Base-by-base conservation (phyloP, 176 grass and related monocot species). In the Canna indica region DNA sequence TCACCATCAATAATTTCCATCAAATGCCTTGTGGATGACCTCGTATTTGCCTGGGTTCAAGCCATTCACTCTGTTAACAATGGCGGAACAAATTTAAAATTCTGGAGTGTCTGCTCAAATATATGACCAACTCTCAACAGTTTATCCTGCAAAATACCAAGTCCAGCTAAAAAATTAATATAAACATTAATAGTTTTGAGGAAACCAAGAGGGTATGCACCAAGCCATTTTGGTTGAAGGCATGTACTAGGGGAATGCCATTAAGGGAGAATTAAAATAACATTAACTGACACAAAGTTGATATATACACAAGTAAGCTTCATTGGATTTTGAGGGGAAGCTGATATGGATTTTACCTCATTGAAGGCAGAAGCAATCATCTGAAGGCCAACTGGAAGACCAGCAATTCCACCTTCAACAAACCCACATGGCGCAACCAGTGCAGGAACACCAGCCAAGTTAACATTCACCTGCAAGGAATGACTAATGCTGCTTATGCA, bases 361-460 rank as follows among this genome's bases (percentile, higher is more conserved):
- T 63, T 75, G 64, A 97, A 97, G 30, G 82, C 72, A 20, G 84
- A 71, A 48, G 88, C 79, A 4, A 97, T 92, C 88, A 97, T 90
- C 81, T 97, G 88, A 82, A 97, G 79, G 25, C 86, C 93, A 66
- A 92, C 88, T 45, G 88, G 88, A n/a, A 97, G 88, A 26, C 86
- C 84, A 4, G 75, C 82, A 58, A 77, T 29, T 64, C 93, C 88
- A 70, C 86, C 88, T 73, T 85, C 80, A 66, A 92, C 88, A 75
- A 91, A 85, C 74, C 93, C 93, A 79, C 93, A 97, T 32, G 88
- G 93, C 59, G 90, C 84, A 7, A 97, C 89, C 75, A 97, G 59
- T 36, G 86, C 89, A 80, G 93, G 93, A 38, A 97, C 79, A 20
- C 88, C 88, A 0, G 93, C 88, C 69, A 97, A 77, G 83, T 97